Percentiles rank a stretch among this genome's conserved stretches.
Conservation (phyloP, 495 filamentous ascomycete genomes). For the Daldinia concentrica region DNA sequence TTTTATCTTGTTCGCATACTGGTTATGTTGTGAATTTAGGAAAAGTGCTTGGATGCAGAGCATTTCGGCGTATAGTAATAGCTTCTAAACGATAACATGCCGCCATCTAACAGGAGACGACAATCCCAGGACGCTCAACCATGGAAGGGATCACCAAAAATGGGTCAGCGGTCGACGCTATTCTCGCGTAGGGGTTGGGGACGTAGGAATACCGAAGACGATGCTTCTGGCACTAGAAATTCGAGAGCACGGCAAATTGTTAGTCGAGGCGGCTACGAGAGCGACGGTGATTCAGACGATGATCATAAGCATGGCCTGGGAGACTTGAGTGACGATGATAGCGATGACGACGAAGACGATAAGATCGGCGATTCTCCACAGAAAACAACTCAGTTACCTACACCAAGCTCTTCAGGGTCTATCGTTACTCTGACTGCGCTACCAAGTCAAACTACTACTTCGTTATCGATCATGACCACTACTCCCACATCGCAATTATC, state of each 20-base stretch:
- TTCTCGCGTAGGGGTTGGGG: constrained; percentile 12
- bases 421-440: constrained; percentile 28
- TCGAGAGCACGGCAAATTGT: constrained; percentile 8
- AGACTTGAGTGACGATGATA: constrained; percentile 21
- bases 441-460: constrained; percentile 21
- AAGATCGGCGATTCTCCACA: constrained; percentile 14
- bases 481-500: neutral
- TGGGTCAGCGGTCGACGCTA: constrained; percentile 24
- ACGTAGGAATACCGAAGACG: neutral
- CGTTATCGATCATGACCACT: neutral
- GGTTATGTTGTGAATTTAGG: constrained; percentile 41
- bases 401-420: constrained; percentile 19
- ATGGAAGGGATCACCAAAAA: constrained; percentile 29
- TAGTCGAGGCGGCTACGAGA: constrained; percentile 12
- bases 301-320: constrained; percentile 8
- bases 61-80: constrained; percentile 34
- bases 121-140: constrained; percentile 23
- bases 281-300: neutral
- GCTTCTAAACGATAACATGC: constrained; percentile 35
- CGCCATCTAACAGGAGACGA: constrained; percentile 34
- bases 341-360: constrained; percentile 7
- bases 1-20: constrained; percentile 19
- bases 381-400: constrained; percentile 17
- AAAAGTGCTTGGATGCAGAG: constrained; percentile 41
- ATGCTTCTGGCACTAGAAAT: constrained; percentile 1